A percentile compares a stretch with the other conserved stretches of the same genome.
Conservation (phyloP, 2,329 filamentous ascomycete species). For the Colletotrichum plurivorum region DNA sequence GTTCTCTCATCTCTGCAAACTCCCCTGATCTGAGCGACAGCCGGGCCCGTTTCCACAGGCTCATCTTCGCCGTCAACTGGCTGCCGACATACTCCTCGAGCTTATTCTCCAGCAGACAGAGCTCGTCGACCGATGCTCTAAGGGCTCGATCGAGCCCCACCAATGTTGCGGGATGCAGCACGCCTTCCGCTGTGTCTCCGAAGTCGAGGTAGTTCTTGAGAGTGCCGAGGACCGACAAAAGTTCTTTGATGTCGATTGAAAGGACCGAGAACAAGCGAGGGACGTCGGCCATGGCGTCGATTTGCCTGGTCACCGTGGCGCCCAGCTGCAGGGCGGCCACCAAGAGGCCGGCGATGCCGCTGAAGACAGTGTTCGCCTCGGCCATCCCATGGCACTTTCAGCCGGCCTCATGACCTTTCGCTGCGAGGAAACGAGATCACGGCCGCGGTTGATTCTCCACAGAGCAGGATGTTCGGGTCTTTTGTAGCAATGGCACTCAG, state of each 20-base stretch:
- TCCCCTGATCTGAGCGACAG: conserved; percentile 10
- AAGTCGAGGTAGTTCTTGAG: conserved; percentile 19
- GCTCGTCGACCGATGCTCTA: background rate
- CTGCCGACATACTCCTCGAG: conserved; percentile 9
- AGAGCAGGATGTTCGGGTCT: background rate
- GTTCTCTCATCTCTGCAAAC: conserved; percentile 11
- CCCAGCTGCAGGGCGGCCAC: conserved; percentile 10
- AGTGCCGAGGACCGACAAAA: conserved; percentile 20
- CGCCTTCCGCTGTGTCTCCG: conserved; percentile 20
- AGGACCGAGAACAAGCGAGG: conserved; percentile 13
- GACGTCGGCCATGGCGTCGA: conserved; percentile 18
- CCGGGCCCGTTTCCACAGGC: conserved; percentile 14
- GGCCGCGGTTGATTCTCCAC: too few species aligned
- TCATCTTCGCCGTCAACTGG: conserved; percentile 2
- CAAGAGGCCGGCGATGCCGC: conserved; percentile 23
- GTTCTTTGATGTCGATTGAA: conserved; percentile 20
- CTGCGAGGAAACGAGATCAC: background rate
- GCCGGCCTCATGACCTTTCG: background rate
- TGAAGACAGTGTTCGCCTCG: conserved; percentile 19
- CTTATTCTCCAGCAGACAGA: conserved; percentile 4
- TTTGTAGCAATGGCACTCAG: background rate
- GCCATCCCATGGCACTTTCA: conserved; percentile 15
- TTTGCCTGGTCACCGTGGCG: conserved; percentile 14
- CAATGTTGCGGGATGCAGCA: conserved; percentile 9
- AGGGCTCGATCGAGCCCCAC: conserved; percentile 10